phyloP scores from a whole-genome alignment of 306 rosid species.

The Pyrus betulifolia region DNA sequence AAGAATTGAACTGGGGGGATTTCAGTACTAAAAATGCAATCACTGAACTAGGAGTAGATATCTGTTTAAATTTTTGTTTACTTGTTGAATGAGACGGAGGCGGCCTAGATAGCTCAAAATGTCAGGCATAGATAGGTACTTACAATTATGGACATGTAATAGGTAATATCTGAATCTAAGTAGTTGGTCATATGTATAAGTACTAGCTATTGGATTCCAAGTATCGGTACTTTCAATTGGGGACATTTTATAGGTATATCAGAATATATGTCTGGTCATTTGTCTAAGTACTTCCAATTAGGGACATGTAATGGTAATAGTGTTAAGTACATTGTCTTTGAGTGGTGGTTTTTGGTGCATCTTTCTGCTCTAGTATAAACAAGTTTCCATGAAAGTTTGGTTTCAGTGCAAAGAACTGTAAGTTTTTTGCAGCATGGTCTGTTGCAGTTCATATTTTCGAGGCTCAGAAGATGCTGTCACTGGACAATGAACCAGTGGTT shows the following conservation, averaged over 20 bases:
- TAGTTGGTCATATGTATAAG: too few relatives aligned
- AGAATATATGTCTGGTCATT: too few relatives aligned
- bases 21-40: neutral
- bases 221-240: too few relatives aligned
- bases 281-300: too few relatives aligned
- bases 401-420: neutral
- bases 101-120: neutral
- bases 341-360: too few relatives aligned
- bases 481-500: slow-evolving; percentile 65
- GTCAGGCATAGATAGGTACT: neutral
- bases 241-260: too few relatives aligned
- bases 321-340: too few relatives aligned
- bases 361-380: neutral
- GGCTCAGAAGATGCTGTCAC: slow-evolving; percentile 60
- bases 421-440: neutral
- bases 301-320: too few relatives aligned
- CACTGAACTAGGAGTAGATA: neutral
- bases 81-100: neutral
- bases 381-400: neutral
- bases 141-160: too few relatives aligned
- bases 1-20: too few relatives aligned
- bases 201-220: too few relatives aligned
- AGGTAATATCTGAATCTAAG: too few relatives aligned
- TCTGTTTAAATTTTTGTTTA: neutral
- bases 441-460: slow-evolving; percentile 27